Evolutionary conservation across 2,329 filamentous ascomycete genomes (phyloP).

Genomic region (Botrytis porri): DNA sequence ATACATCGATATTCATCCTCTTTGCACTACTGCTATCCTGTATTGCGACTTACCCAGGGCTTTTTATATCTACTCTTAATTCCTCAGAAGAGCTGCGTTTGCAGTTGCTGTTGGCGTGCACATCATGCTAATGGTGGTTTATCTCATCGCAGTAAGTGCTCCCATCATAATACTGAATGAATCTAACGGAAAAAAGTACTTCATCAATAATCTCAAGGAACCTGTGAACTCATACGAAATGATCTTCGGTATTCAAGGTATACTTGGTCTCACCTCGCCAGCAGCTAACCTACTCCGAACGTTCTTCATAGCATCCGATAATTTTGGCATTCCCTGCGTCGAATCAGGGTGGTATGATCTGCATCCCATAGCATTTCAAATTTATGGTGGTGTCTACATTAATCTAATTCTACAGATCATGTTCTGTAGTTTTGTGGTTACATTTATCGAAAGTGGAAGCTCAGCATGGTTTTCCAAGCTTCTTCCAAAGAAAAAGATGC

Average conservation of each 20-base stretch:
- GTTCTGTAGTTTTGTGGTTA: background rate
- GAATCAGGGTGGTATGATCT: slow-evolving; percentile 24
- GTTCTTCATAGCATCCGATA: slow-evolving; percentile 48
- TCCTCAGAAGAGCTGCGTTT: background rate
- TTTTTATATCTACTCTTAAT: background rate
- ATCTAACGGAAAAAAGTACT: background rate
- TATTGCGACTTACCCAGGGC: background rate
- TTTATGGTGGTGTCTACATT: slow-evolving; percentile 32
- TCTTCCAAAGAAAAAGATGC: background rate
- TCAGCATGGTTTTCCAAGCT: background rate
- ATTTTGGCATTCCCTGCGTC: slow-evolving; percentile 31
- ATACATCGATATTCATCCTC: background rate
- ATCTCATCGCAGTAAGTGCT: slow-evolving; percentile 50
- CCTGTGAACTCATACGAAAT: background rate
- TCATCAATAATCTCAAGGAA: background rate
- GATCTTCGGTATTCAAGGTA: background rate
- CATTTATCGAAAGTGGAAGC: background rate
- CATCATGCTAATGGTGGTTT: slow-evolving; percentile 44
- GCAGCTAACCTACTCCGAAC: slow-evolving; percentile 56
- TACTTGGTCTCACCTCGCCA: slow-evolving; percentile 31
- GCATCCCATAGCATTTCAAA: slow-evolving; percentile 27
- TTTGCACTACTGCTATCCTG: background rate
- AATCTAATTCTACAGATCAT: slow-evolving; percentile 33
- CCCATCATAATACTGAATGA: slow-evolving; percentile 40
- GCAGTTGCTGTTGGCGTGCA: slow-evolving; percentile 32